These are phyloP conservation scores for Zelonia costaricensis DNA, from an alignment of 208 protist species.

Conservation along the genomic window DNA sequence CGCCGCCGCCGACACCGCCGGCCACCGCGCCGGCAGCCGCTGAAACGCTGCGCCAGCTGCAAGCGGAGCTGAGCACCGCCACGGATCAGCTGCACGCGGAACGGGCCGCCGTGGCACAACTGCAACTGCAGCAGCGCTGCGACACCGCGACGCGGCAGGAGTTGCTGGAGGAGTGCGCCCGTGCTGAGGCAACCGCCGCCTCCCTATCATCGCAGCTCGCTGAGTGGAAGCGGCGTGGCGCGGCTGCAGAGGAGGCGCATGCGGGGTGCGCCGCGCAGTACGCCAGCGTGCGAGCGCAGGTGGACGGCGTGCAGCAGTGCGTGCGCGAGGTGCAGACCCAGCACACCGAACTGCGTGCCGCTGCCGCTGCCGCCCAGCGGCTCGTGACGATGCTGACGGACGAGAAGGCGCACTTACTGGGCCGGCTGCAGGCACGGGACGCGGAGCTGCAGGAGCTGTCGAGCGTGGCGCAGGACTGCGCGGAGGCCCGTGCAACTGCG, in stretches of 20 bases:
- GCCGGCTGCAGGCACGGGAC: neutral
- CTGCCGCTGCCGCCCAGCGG: conserved; percentile 8
- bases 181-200: conserved; percentile 12
- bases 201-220: conserved; percentile 22
- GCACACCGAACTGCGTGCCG: neutral
- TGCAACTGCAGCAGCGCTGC: conserved; percentile 31
- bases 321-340: conserved; percentile 5
- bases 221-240: conserved; percentile 21
- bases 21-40: too few relatives aligned
- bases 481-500: conserved; percentile 25
- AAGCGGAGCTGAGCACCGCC: conserved; percentile 10
- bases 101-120: conserved; percentile 15
- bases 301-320: conserved; percentile 6
- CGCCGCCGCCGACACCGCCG: too few relatives aligned
- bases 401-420: conserved; percentile 23
- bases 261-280: conserved; percentile 3
- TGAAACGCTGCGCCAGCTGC: conserved; percentile 12
- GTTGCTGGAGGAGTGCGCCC: conserved; percentile 8
- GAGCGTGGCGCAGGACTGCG: conserved; percentile 15
- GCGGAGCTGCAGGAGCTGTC: conserved; percentile 22
- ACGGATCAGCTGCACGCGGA: conserved; percentile 32
- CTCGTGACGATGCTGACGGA: conserved; percentile 12
- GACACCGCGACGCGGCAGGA: conserved; percentile 14
- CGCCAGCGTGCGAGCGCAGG: conserved; percentile 10
- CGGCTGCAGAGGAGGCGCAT: conserved; percentile 2